phyloP scores from a whole-genome alignment of 2,329 filamentous ascomycete species.

The Juglanconis sp. region DNA sequence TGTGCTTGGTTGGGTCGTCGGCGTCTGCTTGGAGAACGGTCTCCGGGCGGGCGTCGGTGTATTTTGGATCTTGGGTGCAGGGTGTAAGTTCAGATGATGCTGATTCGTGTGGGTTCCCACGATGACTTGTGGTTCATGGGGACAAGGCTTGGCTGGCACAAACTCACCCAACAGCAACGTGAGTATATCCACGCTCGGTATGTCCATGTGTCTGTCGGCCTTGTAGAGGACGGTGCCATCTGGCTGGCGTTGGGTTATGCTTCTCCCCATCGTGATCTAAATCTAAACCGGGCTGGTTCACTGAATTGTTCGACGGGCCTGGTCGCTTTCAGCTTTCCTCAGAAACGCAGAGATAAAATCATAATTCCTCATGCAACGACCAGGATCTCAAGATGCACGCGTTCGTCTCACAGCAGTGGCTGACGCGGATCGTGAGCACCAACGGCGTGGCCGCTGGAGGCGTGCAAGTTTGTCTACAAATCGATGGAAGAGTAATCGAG shows the following conservation, averaged over 20 bases:
- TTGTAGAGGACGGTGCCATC: slow-evolving; percentile 36
- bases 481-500: too few relatives aligned
- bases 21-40: slow-evolving; percentile 57
- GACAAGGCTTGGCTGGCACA: not conserved
- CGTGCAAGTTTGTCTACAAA: too few relatives aligned
- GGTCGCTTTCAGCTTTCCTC: too few relatives aligned
- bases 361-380: too few relatives aligned
- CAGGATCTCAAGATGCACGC: too few relatives aligned
- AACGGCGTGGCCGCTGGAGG: too few relatives aligned
- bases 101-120: not conserved
- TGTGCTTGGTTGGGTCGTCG: slow-evolving; percentile 45
- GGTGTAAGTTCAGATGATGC: not conserved
- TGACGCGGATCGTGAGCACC: too few relatives aligned
- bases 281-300: too few relatives aligned
- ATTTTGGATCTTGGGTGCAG: slow-evolving; percentile 29
- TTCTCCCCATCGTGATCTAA: slow-evolving; percentile 24
- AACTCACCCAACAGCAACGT: slow-evolving; percentile 41
- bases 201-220: slow-evolving; percentile 26
- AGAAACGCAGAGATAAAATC: too few relatives aligned
- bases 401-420: too few relatives aligned
- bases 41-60: slow-evolving; percentile 38
- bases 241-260: slow-evolving; percentile 25
- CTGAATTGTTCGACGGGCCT: not conserved
- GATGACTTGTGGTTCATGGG: too few relatives aligned
- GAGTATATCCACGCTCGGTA: slow-evolving; percentile 41